Evolutionary conservation across 306 rosid genomes (phyloP).

Genomic region (Glycyrrhiza uralensis): DNA sequence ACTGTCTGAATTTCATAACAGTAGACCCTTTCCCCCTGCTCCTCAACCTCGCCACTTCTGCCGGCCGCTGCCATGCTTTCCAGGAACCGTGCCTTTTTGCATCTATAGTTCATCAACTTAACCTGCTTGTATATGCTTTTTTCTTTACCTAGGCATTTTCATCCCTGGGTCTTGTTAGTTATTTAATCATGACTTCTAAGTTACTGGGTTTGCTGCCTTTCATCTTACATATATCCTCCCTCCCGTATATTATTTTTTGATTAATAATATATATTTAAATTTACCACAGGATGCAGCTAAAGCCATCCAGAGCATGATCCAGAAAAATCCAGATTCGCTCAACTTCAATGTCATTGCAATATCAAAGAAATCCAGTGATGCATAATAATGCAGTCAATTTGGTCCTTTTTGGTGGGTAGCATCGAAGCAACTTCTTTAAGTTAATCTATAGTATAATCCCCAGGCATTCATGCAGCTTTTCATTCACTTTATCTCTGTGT

Average conservation of each 20-base stretch:
- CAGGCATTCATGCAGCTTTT: conserved; percentile 14
- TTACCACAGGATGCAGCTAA: conserved; percentile 66
- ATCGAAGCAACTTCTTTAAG: conserved; percentile 1
- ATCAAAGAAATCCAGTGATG: conserved; percentile 51
- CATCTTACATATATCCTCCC: background rate
- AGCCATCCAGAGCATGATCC: conserved; percentile 65
- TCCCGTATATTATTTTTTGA: background rate
- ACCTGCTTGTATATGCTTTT: background rate
- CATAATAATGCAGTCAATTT: conserved; percentile 8
- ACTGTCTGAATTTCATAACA: background rate
- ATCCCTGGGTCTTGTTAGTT: background rate
- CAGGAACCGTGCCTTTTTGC: background rate
- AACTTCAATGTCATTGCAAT: conserved; percentile 85
- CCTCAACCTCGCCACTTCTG: background rate
- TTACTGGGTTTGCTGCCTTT: background rate
- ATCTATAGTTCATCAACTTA: background rate
- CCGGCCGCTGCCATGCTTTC: background rate
- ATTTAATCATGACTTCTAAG: background rate
- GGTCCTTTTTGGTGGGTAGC: background rate
- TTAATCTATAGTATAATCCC: background rate
- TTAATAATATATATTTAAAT: background rate
- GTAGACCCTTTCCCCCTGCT: background rate
- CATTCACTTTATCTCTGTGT: background rate
- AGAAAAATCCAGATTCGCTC: conserved; percentile 69
- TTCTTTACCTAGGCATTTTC: background rate